Evolutionary conservation across 1,284 basidiomycete genomes (phyloP).

Genomic region (Amylostereum areolatum): DNA sequence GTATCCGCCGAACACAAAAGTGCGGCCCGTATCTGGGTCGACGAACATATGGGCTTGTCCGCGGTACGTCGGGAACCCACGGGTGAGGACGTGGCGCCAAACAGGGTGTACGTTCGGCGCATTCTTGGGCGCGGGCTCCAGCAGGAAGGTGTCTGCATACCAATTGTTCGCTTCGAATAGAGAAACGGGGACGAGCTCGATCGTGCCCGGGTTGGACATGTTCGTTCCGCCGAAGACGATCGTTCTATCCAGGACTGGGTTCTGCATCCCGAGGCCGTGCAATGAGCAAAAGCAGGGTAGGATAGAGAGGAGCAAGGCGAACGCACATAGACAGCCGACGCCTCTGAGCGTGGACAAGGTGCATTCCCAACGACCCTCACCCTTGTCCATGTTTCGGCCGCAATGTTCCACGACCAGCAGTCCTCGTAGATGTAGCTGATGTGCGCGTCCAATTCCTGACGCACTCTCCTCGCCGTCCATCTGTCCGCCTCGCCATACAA

Average conservation of each 20-base stretch:
- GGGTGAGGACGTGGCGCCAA: constrained; percentile 26
- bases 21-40: constrained; percentile 29
- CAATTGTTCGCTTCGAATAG: no score
- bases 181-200: no score
- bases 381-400: constrained; percentile 26
- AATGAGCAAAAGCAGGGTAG: no score
- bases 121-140: constrained; percentile 15
- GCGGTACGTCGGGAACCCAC: constrained; percentile 29
- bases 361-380: constrained; percentile 32
- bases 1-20: constrained; percentile 35
- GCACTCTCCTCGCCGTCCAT: constrained; percentile 15
- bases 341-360: constrained; percentile 31
- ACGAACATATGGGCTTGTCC: constrained; percentile 21
- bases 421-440: constrained; percentile 29
- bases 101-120: constrained; percentile 5
- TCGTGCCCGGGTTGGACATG: no score
- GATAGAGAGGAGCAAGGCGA: no score
- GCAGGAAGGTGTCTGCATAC: constrained; percentile 31
- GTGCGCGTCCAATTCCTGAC: constrained; percentile 20
- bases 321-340: constrained; percentile 30
- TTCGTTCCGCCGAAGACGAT: constrained; percentile 35
- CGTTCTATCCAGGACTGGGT: constrained; percentile 27
- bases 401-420: constrained; percentile 34
- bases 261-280: no score
- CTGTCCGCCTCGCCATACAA: constrained; percentile 32